Conservation (phyloP, 1,284 basidiomycete species). For the Marasmius fiardii region DNA sequence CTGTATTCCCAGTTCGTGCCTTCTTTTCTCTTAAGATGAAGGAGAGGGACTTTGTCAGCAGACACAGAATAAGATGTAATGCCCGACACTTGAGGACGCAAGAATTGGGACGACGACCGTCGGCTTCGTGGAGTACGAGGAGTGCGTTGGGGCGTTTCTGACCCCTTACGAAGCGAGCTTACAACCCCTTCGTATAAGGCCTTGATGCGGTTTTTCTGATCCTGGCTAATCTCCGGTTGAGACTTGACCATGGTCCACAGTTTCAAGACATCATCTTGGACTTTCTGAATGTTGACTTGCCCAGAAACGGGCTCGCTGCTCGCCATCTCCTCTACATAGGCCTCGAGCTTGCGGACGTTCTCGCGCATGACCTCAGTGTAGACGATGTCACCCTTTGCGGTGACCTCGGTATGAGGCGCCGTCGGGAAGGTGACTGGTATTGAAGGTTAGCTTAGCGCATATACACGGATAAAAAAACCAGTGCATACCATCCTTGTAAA, state of each 20-base stretch:
- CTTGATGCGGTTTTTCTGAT: conserved; percentile 98
- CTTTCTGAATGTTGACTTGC: conserved; percentile 91
- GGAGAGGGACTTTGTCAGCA: conserved; percentile 89
- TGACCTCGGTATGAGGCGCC: conserved; percentile 93
- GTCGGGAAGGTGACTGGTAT: conserved; percentile 92
- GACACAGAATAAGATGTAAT: conserved; percentile 80
- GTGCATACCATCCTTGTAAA: conserved; percentile 89
- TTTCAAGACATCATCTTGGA: conserved; percentile 93
- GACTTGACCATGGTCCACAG: conserved; percentile 97
- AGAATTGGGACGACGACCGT: conserved; percentile 91
- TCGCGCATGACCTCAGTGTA: conserved; percentile 94
- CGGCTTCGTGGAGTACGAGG: conserved; percentile 54
- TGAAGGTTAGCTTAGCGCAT: conserved; percentile 9
- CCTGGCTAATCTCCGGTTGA: conserved; percentile 93
- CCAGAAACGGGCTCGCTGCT: conserved; percentile 85
- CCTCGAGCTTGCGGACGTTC: conserved; percentile 95
- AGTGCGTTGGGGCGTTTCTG: conserved; percentile 54
- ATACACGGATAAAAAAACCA: conserved; percentile 2
- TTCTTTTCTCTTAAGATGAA: conserved; percentile 98
- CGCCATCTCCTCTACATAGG: conserved; percentile 99
- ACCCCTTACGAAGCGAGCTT: conserved; percentile 67
- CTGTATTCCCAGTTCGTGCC: conserved; percentile 95
- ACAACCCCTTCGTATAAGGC: conserved; percentile 96
- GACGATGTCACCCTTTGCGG: conserved; percentile 89
- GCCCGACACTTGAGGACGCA: conserved; percentile 80